Evolutionary conservation across 441 rosid species (phyloP), one percentile per base, ranked within the genome.

Genomic region (Dalechampia spathulata): DNA sequence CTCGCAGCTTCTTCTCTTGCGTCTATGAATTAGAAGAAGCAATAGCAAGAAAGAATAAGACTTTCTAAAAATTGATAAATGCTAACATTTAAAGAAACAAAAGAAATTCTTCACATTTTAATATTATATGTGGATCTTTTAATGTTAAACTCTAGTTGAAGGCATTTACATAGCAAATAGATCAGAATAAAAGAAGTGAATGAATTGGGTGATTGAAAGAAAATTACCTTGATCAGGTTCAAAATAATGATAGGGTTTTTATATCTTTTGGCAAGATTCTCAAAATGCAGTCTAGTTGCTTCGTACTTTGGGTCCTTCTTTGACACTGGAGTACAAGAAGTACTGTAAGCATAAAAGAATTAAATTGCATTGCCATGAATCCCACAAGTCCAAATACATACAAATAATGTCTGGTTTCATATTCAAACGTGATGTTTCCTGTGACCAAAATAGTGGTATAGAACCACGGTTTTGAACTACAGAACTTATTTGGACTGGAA

Each of bases 391-490:
- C 53, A 41, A 52, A 52, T 61, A 71, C 92, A 67, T 84, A 94
- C 99, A 61, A 61, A 83, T 85, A 41, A 94, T 94, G 71, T 88
- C 98, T 17, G 99, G 99, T 70, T 85, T 95, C 55, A 95, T 45
- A 78, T 85, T 95, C 89, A 95, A 77, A 34, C 95, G 78, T 20
- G 99, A 95, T 53, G 99, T 95, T 81, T 95, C 98, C 61, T 95
- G 99, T 42, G 99, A 88, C 99, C 99, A 95, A 62, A 86, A 88
- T 21, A 95, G 82, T 46, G 99, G 99, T 71, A 95, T 95, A 55
- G 99, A 91, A 52, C 98, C 99, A 55, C 99, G 97, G 67, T 83
- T 85, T 78, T 95, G 99, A 52, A 88, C 87, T 51, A 88, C 80
- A 17, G 99, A 95, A 74, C 82, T 88, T 71, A 95, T 82, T 68